A percentile compares a stretch with the other conserved stretches of the same genome.
These are phyloP conservation scores for Puccinia novopanici DNA, from an alignment of 1,284 basidiomycete species.

Conservation along the genomic window DNA sequence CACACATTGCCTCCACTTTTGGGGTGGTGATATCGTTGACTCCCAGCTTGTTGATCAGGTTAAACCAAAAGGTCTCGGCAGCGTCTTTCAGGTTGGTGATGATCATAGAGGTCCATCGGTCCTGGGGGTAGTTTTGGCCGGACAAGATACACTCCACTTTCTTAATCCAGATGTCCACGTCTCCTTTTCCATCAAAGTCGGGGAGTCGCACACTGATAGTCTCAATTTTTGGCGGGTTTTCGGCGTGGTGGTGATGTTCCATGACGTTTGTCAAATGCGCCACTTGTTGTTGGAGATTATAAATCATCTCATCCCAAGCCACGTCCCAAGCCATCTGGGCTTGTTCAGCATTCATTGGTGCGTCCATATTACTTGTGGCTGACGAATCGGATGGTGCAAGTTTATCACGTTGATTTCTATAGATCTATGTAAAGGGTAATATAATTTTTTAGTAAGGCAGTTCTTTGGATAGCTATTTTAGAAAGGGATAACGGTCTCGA, in stretches of 20 bases:
- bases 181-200: slow-evolving; percentile 6
- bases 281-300: background rate
- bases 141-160: slow-evolving; percentile 1
- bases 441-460: too few relatives aligned
- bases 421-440: too few relatives aligned
- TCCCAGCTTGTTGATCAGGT: too few relatives aligned
- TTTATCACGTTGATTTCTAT: background rate
- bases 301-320: background rate
- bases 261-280: background rate
- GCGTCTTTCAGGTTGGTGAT: background rate
- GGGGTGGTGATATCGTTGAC: too few relatives aligned
- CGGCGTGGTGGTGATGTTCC: background rate
- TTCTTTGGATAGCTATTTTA: slow-evolving; percentile 2
- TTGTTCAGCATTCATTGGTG: too few relatives aligned
- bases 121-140: background rate
- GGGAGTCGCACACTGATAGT: background rate
- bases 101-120: background rate
- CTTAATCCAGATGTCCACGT: slow-evolving; percentile 28
- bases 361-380: too few relatives aligned
- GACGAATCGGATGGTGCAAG: background rate
- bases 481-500: too few relatives aligned
- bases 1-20: too few relatives aligned
- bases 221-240: background rate
- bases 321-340: background rate
- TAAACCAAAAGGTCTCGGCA: too few relatives aligned